phyloP scores from a whole-genome alignment of 75 land plant genomes.

The Isoetes taiwanensis region DNA sequence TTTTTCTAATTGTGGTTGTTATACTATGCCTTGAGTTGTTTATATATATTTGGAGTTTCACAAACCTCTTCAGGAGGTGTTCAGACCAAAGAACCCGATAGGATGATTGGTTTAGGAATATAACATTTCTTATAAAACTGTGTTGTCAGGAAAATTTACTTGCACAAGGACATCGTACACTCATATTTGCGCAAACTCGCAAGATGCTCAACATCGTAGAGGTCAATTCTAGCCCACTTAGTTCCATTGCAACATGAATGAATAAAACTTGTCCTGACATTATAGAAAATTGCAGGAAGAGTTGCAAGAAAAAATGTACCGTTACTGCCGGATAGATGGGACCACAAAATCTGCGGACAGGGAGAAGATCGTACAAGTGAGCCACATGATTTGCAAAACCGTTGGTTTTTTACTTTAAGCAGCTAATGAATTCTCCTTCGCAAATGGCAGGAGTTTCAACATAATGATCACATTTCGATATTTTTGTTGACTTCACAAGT shows the following conservation, averaged over 20 bases:
- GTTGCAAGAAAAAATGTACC: constrained; percentile 34
- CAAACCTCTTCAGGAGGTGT: neutral
- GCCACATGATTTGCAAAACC: neutral
- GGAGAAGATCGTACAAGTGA: constrained; percentile 62
- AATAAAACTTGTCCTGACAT: neutral
- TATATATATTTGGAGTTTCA: neutral
- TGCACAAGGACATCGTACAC: constrained; percentile 62
- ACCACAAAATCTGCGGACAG: constrained; percentile 80
- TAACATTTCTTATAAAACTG: too few species aligned
- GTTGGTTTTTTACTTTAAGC: neutral
- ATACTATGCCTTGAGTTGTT: neutral
- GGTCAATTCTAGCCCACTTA: constrained; percentile 23
- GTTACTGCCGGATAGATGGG: constrained; percentile 82
- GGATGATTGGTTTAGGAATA: too few species aligned
- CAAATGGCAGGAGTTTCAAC: constrained; percentile 75
- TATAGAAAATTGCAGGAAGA: constrained; percentile 41
- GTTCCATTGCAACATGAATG: neutral
- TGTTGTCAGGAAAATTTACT: constrained; percentile 82
- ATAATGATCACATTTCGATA: constrained; percentile 43
- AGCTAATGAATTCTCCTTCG: neutral
- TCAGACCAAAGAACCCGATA: too few species aligned
- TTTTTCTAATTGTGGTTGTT: neutral
- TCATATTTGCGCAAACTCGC: constrained; percentile 90
- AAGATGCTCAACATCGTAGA: constrained; percentile 92
- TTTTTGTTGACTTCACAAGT: constrained; percentile 97